phyloP scores from a whole-genome alignment of 2,329 filamentous ascomycete genomes.

The Colletotrichum eremochloae region DNA sequence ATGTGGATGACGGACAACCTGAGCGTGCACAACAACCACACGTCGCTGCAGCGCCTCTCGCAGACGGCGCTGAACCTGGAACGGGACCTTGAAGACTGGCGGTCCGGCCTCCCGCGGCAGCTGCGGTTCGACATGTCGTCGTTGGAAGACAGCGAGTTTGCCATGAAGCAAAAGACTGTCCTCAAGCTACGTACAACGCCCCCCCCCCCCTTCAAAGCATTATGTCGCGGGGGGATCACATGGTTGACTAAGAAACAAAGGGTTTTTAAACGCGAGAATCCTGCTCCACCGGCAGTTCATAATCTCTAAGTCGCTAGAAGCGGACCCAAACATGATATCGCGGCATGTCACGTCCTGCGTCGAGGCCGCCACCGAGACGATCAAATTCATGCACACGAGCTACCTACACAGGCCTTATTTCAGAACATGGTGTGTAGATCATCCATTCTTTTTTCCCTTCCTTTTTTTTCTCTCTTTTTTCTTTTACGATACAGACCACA shows the following conservation, averaged over 20 bases:
- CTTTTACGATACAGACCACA: no score
- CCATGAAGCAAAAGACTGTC: slow-evolving; percentile 38
- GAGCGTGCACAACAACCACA: slow-evolving; percentile 32
- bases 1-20: slow-evolving; percentile 42
- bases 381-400: slow-evolving; percentile 38
- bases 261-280: slow-evolving; percentile 36
- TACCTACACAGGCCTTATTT: slow-evolving; percentile 39
- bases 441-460: neutral
- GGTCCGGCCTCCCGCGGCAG: slow-evolving; percentile 21
- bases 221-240: fast-evolving
- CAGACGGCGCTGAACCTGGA: slow-evolving; percentile 32
- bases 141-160: slow-evolving; percentile 36
- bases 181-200: slow-evolving; percentile 25
- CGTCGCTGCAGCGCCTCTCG: slow-evolving; percentile 29
- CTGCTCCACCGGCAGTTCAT: slow-evolving; percentile 37
- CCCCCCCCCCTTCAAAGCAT: neutral
- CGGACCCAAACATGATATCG: slow-evolving; percentile 27
- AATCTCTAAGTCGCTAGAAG: slow-evolving; percentile 24
- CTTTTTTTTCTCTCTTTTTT: neutral
- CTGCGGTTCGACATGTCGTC: slow-evolving; percentile 33
- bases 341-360: slow-evolving; percentile 25
- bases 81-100: slow-evolving; percentile 35
- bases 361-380: slow-evolving; percentile 33
- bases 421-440: slow-evolving; percentile 26
- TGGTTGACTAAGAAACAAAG: neutral